Evolutionary conservation across 495 filamentous ascomycete genomes (phyloP), one percentile per base, ranked within the genome.

Genomic region (Aspergillus cristatus): DNA sequence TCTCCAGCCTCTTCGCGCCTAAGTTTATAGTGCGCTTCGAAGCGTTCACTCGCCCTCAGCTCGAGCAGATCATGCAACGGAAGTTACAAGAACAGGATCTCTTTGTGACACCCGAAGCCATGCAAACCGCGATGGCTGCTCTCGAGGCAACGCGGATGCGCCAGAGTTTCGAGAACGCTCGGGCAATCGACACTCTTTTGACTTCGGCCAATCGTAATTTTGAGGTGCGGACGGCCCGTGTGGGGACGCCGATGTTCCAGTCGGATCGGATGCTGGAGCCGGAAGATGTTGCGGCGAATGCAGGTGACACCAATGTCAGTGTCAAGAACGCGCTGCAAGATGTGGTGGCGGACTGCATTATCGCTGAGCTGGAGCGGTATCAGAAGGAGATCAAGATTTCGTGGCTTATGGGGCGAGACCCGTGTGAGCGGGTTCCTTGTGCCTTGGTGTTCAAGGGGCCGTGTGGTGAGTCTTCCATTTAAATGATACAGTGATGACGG

Each of bases 361-460:
- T 43, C 32, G 30, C 44, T n/a, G 15, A 29, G 3, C 17, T 52
- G 18, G 39, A 45, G 24, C 33, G 36, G 14, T 53, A 53, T 37
- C 45, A 46, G 5, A 31, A 43, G 5, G 45, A 43, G 39, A 45
- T 43, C 35, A 46, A 39, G 31, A 31, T 31, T 6, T 32, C 42
- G 0, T 48, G 42, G 39, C 30, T 43, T 17, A 39, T 40, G 34
- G 42, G 42, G 1, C 26, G 37, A 2, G 34, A 48, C 12, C 42
- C 49, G 8, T 17, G 29, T 13, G 26, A 33, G 6, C 36, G 40
- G 0, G 31, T 47, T 5, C 41, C 49, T 0, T 37, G 33, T 17
- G 22, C 38, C 2, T 37, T 53, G 28, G 40, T 53, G 5, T 53
- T 53, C 37, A 46, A 46, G 25, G 49, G 49, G 8, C 35, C 42